Evolutionary conservation across 2,329 filamentous ascomycete genomes (phyloP).

Genomic region (Apiospora rasikravindrae): DNA sequence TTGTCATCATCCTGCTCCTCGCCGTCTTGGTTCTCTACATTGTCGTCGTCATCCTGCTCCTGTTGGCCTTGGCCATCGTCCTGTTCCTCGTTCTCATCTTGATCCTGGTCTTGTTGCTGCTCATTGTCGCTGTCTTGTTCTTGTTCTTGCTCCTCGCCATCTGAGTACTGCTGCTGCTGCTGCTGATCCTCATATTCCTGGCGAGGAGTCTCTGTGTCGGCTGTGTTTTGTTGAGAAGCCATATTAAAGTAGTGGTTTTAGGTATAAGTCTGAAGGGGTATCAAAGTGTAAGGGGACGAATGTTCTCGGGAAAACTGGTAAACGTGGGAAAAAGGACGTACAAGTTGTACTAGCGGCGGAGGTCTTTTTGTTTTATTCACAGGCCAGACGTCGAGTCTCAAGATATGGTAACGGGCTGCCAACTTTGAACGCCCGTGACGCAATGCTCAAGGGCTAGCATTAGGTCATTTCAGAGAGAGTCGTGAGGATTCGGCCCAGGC

Average conservation of each 20-base stretch:
- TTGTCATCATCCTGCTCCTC: slow-evolving; percentile 23
- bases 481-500: not conserved
- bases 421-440: slow-evolving; percentile 4
- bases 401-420: not conserved
- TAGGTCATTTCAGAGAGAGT: not conserved
- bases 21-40: slow-evolving; percentile 19
- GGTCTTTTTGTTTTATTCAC: slow-evolving; percentile 4
- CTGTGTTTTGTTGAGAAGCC: slow-evolving; percentile 15
- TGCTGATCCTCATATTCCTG: slow-evolving; percentile 25
- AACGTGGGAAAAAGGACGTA: not conserved
- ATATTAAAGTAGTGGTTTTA: slow-evolving; percentile 13
- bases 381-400: not conserved
- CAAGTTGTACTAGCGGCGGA: slow-evolving; percentile 6
- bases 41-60: slow-evolving; percentile 6
- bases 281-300: not conserved
- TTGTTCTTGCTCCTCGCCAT: slow-evolving; percentile 24
- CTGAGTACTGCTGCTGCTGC: slow-evolving; percentile 21
- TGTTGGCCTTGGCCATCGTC: slow-evolving; percentile 10
- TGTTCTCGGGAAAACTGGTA: slow-evolving; percentile 8
- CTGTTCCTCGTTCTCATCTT: slow-evolving; percentile 25
- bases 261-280: not conserved
- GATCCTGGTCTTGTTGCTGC: slow-evolving; percentile 23
- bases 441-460: slow-evolving; percentile 5
- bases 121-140: slow-evolving; percentile 6
- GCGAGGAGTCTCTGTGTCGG: not conserved